Conservation (phyloP, 2,329 filamentous ascomycete genomes). For the Xylariaceae sp. region DNA sequence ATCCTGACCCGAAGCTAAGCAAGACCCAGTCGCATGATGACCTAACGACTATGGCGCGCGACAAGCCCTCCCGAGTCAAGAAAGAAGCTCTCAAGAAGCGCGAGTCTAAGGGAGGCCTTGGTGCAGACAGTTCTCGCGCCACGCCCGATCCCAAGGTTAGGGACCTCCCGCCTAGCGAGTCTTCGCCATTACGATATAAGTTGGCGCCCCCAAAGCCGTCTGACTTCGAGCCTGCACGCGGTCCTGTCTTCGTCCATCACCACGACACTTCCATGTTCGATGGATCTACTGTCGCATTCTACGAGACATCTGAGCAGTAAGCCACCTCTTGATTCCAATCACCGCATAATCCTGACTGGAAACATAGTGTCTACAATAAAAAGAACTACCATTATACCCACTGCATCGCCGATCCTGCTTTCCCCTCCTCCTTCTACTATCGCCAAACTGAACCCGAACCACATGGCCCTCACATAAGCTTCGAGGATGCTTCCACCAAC, state of each 20-base stretch:
- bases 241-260: conserved; percentile 52
- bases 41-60: conserved; percentile 35
- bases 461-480: conserved; percentile 79
- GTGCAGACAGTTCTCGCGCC: conserved; percentile 46
- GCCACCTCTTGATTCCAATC: conserved; percentile 22
- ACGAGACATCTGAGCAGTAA: conserved; percentile 62
- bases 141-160: conserved; percentile 53
- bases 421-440: conserved; percentile 84
- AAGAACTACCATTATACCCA: conserved; percentile 83
- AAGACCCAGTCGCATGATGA: conserved; percentile 36
- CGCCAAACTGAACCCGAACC: conserved; percentile 83
- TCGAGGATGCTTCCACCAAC: conserved; percentile 83
- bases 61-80: conserved; percentile 50
- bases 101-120: conserved; percentile 50
- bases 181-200: conserved; percentile 56
- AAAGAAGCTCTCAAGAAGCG: conserved; percentile 67
- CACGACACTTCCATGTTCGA: conserved; percentile 47
- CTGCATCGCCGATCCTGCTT: conserved; percentile 83
- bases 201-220: conserved; percentile 58
- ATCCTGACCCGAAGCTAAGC: conserved; percentile 35
- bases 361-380: conserved; percentile 54
- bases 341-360: too few species aligned
- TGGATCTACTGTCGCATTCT: conserved; percentile 52
- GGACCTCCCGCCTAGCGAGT: conserved; percentile 38
- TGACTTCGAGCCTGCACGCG: conserved; percentile 58